phyloP scores from a whole-genome alignment of 225 moss, liverwort and hornwort genomes.

The Marchantia polymorpha region DNA sequence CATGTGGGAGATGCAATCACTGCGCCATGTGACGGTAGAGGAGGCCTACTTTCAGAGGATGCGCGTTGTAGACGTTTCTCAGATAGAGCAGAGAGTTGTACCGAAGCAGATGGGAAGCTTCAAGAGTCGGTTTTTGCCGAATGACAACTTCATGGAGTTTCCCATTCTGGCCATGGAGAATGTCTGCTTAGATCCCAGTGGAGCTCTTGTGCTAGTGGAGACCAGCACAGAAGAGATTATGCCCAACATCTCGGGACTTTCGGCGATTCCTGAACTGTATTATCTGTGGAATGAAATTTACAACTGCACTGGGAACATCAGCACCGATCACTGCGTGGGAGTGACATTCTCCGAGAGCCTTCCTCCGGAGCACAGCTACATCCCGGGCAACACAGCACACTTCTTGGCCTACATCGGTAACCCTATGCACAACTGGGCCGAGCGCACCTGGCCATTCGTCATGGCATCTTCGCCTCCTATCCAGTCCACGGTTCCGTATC shows the following conservation, averaged over 20 bases:
- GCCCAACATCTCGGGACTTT: conserved; percentile 28
- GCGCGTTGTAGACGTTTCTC: conserved; percentile 22
- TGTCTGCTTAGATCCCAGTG: conserved; percentile 40
- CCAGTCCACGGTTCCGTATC: conserved; percentile 33
- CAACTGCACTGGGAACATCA: conserved; percentile 32
- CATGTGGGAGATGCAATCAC: neutral
- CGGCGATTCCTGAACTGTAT: conserved; percentile 37
- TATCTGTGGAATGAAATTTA: conserved; percentile 46
- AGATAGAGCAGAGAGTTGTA: conserved; percentile 4
- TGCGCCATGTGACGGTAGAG: conserved; percentile 25
- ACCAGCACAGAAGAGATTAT: conserved; percentile 29
- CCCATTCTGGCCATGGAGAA: conserved; percentile 46
- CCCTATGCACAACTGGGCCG: conserved; percentile 56
- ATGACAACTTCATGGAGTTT: conserved; percentile 39
- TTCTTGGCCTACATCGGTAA: conserved; percentile 43
- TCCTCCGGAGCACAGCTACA: conserved; percentile 25
- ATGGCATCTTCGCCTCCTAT: conserved; percentile 35
- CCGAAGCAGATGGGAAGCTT: conserved; percentile 7
- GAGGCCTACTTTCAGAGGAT: conserved; percentile 48
- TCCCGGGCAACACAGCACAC: conserved; percentile 47
- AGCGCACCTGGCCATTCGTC: conserved; percentile 49
- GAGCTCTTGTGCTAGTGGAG: conserved; percentile 34
- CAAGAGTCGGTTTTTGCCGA: conserved; percentile 43
- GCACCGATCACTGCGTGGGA: conserved; percentile 39
- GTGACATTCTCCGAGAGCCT: conserved; percentile 27